Evolutionary conservation across 2,329 filamentous ascomycete species (phyloP), one percentile per base, ranked within the genome.

Genomic region (Monilinia polystroma): DNA sequence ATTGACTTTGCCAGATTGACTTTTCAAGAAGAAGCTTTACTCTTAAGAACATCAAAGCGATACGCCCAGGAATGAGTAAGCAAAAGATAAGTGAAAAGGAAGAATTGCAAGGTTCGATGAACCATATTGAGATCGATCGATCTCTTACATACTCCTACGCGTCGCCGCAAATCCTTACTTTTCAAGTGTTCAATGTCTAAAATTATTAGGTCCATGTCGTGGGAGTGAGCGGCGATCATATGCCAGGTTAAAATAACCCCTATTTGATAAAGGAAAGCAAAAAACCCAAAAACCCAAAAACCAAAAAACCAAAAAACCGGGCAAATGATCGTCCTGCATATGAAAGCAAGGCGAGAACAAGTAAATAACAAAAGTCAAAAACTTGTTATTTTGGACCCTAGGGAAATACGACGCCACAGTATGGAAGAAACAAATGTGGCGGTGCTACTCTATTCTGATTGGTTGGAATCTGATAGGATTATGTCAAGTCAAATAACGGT

Each of bases 161-260:
- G 45, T 60, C 45, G 58, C 45, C 45, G 58, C 45, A 51, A 18
- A 60, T 60, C 58, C 58, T 60, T 60, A 18, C 32, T 49, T 4
- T 12, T 51, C 20, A 51, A 60, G n/a, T 49, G 12, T 32, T 14
- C 4, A 38, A 20, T 12, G 51, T 51, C 45, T 26, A 51, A 60
- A 51, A 60, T 51, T 51, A 38, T 20, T 45, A 60, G n/a, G 45
- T 20, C 58, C 45, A 60, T 26, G 29, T 38, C 51, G 3, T 23
- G 18, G 43, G 20, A 59, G 18, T 35, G 12, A 11, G 8, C 6
- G 29, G 3, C 16, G 43, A 60, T 51, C 45, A 38, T 38, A 51
- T 51, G 29, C 29, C 57, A 35, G 57, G 45, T 7, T 35, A 35
- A 35, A 35, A 35, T 35, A 6, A 35, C 32, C 32, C 8, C 8